Percentiles rank a stretch among this genome's conserved stretches.
These are phyloP conservation scores for Suillus occidentalis DNA, from an alignment of 768 basidiomycete genomes.

Conservation along the genomic window DNA sequence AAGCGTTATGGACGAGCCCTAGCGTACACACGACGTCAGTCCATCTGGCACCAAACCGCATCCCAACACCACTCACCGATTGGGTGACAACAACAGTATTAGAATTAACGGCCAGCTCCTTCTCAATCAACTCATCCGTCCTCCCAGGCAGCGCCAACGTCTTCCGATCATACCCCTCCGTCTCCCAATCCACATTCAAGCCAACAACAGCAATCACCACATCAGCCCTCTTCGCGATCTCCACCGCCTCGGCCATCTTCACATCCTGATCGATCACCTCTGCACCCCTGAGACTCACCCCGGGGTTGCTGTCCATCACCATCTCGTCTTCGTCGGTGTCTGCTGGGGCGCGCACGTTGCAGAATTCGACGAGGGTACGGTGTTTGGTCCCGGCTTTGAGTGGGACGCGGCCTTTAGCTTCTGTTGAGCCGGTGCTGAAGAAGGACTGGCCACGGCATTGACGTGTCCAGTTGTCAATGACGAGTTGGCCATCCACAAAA, in stretches of 20 bases:
- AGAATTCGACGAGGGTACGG: constrained; percentile 64
- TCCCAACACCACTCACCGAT: no score
- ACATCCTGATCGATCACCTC: constrained; percentile 59
- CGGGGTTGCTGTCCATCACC: constrained; percentile 66
- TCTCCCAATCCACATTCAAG: constrained; percentile 81
- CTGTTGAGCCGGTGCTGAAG: constrained; percentile 62
- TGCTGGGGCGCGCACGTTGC: constrained; percentile 73
- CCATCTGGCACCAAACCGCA: no score
- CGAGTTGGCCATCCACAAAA: constrained; percentile 64
- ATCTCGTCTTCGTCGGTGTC: constrained; percentile 66
- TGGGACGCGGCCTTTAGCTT: constrained; percentile 57
- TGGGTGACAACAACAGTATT: no score
- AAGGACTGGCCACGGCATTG: constrained; percentile 70
- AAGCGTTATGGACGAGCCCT: constrained; percentile 73
- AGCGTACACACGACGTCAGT: constrained; percentile 22
- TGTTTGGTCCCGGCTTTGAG: constrained; percentile 58
- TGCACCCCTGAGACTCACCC: constrained; percentile 73
- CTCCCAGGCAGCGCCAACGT: no score
- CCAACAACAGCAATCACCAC: constrained; percentile 76
- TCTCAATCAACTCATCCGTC: no score
- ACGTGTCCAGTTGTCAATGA: constrained; percentile 83
- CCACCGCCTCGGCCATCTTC: constrained; percentile 60
- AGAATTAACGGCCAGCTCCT: no score
- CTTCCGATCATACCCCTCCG: constrained; percentile 61
- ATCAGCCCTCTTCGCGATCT: constrained; percentile 69